Evolutionary conservation across 495 filamentous ascomycete genomes (phyloP), one percentile per base, ranked within the genome.

Genomic region (Penicillium fimorum): DNA sequence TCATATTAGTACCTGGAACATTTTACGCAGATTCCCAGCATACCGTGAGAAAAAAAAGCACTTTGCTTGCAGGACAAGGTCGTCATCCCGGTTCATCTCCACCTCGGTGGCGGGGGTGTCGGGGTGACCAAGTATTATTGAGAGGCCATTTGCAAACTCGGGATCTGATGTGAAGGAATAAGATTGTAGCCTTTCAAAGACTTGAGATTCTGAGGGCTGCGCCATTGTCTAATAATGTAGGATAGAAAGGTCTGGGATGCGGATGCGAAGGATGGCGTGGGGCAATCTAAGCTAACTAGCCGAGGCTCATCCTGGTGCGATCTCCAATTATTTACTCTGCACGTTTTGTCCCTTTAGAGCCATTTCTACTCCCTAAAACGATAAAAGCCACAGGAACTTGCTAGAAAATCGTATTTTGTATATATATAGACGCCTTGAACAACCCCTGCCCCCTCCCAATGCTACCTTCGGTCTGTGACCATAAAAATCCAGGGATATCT

Each of bases 41-140:
- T 70, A 79, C 78, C 77, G 74, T 40, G 78, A 71, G 54, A 75
- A 80, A 51, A 79, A 82, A 59, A 79, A 82, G 56, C 79, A 82
- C 64, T 79, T 77, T 10, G 79, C 79, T 47, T 78, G 76, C 17
- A 80, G 56, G 12, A 77, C 72, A 27, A 82, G 64, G 58, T 78
- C 74, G 61, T 77, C 73, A 17, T 70, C 62, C 6, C 70, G 68
- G 40, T 58, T 58, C 18, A 78, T 67, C 60, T 78, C 76, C n/a
- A 63, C 58, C 41, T 73, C 70, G 18, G 72, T 72, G n/a, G 75
- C 76, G 25, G 72, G 71, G 7, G 58, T 65, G 38, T 62, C 63
- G 27, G 71, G 65, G 47, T 79, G 74, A 38, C 75, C 72, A 9
- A 82, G 68, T 48, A 82, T 80, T 29, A 76, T 72, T 10, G 71